Evolutionary conservation across 2,329 filamentous ascomycete species (phyloP), one percentile per base, ranked within the genome.

Genomic region (Hirsutella thompsonii): DNA sequence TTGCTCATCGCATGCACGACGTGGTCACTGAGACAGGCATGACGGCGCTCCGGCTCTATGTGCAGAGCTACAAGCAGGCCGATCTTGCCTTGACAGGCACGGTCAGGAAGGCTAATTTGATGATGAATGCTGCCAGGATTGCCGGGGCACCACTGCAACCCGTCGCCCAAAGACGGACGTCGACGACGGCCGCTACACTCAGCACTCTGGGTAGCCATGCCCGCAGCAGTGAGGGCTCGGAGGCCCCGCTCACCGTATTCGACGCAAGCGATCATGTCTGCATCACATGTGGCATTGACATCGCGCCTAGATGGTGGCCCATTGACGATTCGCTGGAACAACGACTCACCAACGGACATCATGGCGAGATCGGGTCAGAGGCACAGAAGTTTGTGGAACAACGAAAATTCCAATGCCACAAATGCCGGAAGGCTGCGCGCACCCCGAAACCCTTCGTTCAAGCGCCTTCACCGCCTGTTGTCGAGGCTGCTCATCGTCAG

Each of bases 11-110:
- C 10, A 86, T 95, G 68, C 74, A 84, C 46, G 88, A 95, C 49
- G 58, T 75, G 19, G 79, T 83, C 10, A 78, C 81, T 42, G 78
- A 82, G 18, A 69, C 69, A n/a, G 79, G 79, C n/a, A 62, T 79
- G 40, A 93, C 81, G 51, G 87, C 85, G 9, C 65, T 98, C 38
- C 88, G 95, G 58, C 70, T 94, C 20, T 98, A 84, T 57, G 85
- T 83, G 36, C 81, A 82, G 49, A 88, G 81, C 43, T 95, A 87
- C 68, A 98, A 98, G 61, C 90, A 96, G 62, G 90, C 92, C 8
- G 92, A 98, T 56, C 73, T 90, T 33, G 78, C 84, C 3, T 66
- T 95, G 51, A 95, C 89, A 2, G 92, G 92, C 21, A 95, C 90
- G 16, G 86, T 92, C 19, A 82, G 92, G 41, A 95, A 94, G 61